phyloP scores from a whole-genome alignment of 495 filamentous ascomycete species.

The Thermothielavioides terrestris region DNA sequence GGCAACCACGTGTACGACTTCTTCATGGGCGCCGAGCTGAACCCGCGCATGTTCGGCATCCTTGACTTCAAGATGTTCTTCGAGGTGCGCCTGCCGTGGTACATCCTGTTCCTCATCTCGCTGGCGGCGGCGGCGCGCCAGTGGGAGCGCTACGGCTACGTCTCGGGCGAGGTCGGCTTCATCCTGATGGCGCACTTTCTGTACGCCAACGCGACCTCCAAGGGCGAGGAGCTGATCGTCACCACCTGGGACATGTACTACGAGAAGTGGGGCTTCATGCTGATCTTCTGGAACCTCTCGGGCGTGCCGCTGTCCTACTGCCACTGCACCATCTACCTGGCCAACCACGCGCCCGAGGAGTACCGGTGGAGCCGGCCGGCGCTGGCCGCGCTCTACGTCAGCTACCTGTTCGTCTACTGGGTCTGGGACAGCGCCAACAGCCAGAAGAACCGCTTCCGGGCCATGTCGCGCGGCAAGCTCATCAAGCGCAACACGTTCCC shows the following conservation, averaged over 20 bases:
- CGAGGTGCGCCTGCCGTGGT: constrained; percentile 96
- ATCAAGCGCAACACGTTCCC: constrained; percentile 77
- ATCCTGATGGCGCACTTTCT: constrained; percentile 88
- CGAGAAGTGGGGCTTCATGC: constrained; percentile 99
- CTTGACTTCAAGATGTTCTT: constrained; percentile 99
- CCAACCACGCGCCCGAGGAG: constrained; percentile 71
- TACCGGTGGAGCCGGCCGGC: constrained; percentile 71
- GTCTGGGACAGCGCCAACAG: constrained; percentile 86
- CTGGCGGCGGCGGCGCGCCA: constrained; percentile 74
- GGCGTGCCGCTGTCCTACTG: constrained; percentile 95
- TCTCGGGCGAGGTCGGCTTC: constrained; percentile 82
- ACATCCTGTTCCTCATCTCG: constrained; percentile 74
- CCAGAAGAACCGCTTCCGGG: constrained; percentile 92
- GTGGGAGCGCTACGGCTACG: constrained; percentile 84
- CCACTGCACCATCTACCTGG: constrained; percentile 91
- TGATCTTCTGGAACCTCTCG: constrained; percentile 99
- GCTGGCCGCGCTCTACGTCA: constrained; percentile 54
- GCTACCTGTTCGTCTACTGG: constrained; percentile 84
- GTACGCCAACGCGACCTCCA: constrained; percentile 93
- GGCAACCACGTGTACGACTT: constrained; percentile 91
- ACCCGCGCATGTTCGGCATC: constrained; percentile 87
- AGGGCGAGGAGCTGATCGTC: constrained; percentile 91
- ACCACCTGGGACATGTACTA: constrained; percentile 98
- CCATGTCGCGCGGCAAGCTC: constrained; percentile 66
- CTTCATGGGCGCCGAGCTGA: constrained; percentile 98